Conservation (phyloP, 164 flowering plant species). For the Berberis thunbergii region DNA sequence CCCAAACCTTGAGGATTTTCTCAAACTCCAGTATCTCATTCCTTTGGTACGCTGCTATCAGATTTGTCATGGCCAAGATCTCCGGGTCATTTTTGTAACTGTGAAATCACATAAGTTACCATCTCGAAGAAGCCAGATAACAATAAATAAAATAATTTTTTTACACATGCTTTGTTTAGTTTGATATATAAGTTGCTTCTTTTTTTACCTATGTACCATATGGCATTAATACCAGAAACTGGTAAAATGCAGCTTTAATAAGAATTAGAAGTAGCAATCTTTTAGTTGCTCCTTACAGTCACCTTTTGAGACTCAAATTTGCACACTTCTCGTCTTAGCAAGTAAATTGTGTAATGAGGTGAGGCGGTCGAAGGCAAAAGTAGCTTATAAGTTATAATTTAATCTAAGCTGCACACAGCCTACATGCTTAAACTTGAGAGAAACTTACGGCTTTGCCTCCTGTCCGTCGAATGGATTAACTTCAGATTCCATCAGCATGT, state of each 20-base stretch:
- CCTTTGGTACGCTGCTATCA: constrained; percentile 94
- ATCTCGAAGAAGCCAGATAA: not conserved
- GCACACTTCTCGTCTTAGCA: too few relatives aligned
- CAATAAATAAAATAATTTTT: not conserved
- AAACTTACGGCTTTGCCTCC: constrained; percentile 96
- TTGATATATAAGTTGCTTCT: too few relatives aligned
- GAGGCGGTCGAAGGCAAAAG: too few relatives aligned
- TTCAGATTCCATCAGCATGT: constrained; percentile 98
- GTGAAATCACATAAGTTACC: constrained; percentile 14
- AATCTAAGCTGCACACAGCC: too few relatives aligned
- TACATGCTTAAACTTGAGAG: constrained; percentile 1
- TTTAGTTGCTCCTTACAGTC: too few relatives aligned
- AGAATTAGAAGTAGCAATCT: too few relatives aligned
- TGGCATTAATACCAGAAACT: too few relatives aligned
- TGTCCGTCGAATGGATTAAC: constrained; percentile 99
- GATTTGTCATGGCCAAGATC: constrained; percentile 95
- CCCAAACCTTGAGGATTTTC: constrained; percentile 73
- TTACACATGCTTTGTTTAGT: not conserved
- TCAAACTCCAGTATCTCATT: constrained; percentile 98
- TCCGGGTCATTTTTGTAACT: constrained; percentile 99
- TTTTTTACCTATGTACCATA: too few relatives aligned
- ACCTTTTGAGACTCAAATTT: too few relatives aligned
- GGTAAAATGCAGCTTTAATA: too few relatives aligned
- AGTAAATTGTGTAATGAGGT: too few relatives aligned
- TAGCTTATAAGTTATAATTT: too few relatives aligned